Base-by-base conservation (phyloP, 1,284 basidiomycete genomes). In the Ganoderma leucocontextum region DNA sequence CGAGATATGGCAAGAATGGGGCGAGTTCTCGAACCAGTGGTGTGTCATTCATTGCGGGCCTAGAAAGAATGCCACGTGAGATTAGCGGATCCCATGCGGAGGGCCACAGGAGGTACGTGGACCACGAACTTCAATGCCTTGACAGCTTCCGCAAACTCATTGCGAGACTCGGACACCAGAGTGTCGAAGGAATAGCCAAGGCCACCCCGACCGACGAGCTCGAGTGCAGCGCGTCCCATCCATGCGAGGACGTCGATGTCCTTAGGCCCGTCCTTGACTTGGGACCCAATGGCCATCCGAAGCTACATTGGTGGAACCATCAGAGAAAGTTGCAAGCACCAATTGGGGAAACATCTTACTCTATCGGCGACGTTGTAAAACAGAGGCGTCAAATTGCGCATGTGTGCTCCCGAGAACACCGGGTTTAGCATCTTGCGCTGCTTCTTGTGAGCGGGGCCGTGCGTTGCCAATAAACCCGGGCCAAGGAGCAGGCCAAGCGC, bases 181-280 rank as follows among this genome's bases (percentile, higher is more conserved):
- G 78, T 38, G 66, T 82, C 79, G 66, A 85, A 84, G 1, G 80
- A 80, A 70, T 83, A 79, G 13, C 83, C 81, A 0, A 82, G 68
- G 2, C 80, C 80, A 57, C 65, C 78, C 67, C 77, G 76, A 12
- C 78, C 77, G 22, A 79, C 72, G 15, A 77, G 70, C 64, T 79
- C 77, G 25, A 78, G 66, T n/a, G 82, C 80, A 5, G 76, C 75
- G 15, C 78, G 75, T 4, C 77, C 74, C 76, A 81, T 78, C 81
- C 81, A 84, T 9, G 76, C 71, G 17, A 80, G 70, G 12, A 83
- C 68, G 64, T 84, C 79, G 33, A 82, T 68, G 65, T 82, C 76
- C 17, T 71, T 60, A 0, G 67, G 36, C 9, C 76, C 73, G 38
- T 64, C 36, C 35, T 63, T 44, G 2, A 73, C 63, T 52, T 63